Conservation (phyloP, 2,329 filamentous ascomycete species). For the Xylaria sp. region DNA sequence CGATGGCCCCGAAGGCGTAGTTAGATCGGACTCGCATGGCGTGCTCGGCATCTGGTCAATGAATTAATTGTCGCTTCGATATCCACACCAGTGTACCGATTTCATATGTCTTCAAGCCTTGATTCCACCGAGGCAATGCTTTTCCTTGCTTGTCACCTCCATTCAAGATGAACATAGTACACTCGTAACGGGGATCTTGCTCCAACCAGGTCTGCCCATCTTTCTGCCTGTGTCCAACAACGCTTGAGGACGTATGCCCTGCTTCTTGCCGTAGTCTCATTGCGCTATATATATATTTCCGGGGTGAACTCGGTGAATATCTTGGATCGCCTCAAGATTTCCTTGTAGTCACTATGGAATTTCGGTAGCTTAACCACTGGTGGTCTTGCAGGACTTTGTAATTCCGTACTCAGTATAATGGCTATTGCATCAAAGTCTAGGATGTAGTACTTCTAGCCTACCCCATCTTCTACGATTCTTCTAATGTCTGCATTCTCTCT, state of each 20-base stretch:
- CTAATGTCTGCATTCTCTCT: not conserved
- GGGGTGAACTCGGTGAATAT: too few relatives aligned
- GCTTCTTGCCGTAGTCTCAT: too few relatives aligned
- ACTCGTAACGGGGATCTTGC: too few relatives aligned
- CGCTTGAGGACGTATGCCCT: too few relatives aligned
- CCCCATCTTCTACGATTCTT: not conserved
- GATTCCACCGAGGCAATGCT: not conserved
- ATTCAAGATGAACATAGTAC: too few relatives aligned
- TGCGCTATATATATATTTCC: too few relatives aligned
- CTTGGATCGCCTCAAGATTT: too few relatives aligned
- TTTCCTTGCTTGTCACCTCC: not conserved
- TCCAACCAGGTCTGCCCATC: too few relatives aligned
- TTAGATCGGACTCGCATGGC: not conserved
- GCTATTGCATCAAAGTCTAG: not conserved
- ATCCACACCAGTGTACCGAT: not conserved
- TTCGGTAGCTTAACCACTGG: too few relatives aligned
- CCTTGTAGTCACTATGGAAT: too few relatives aligned
- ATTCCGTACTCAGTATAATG: not conserved
- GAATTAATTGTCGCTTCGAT: not conserved
- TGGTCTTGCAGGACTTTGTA: too few relatives aligned
- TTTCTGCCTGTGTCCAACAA: too few relatives aligned
- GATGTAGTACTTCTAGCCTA: not conserved
- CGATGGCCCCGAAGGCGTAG: not conserved
- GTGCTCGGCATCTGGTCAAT: not conserved
- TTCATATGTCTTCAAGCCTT: not conserved